These are phyloP conservation scores for Hymenoscyphus infarciens DNA, from an alignment of 2,329 filamentous ascomycete species.

Conservation along the genomic window DNA sequence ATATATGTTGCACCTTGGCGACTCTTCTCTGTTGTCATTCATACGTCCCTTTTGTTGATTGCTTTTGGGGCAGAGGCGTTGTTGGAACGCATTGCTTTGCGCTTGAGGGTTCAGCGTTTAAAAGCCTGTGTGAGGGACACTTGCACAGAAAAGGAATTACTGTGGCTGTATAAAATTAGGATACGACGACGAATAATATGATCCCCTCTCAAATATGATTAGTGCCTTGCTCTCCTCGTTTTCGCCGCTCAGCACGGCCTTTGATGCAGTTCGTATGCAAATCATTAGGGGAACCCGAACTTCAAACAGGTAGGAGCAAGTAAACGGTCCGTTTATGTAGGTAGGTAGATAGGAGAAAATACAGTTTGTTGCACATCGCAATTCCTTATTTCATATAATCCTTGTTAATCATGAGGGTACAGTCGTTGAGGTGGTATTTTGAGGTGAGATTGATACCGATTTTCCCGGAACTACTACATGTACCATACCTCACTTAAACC, in stretches of 20 bases:
- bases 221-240: conserved; percentile 1
- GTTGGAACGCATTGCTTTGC: conserved; percentile 30
- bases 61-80: conserved; percentile 36
- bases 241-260: conserved; percentile 13
- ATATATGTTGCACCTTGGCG: conserved; percentile 35
- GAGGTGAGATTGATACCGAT: conserved; percentile 12
- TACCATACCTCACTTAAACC: background rate
- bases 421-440: conserved; percentile 16
- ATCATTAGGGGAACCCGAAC: background rate
- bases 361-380: conserved; percentile 27
- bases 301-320: background rate
- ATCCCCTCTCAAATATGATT: conserved; percentile 50
- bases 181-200: conserved; percentile 51
- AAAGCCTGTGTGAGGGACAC: conserved; percentile 29
- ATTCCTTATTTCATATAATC: conserved; percentile 22
- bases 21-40: conserved; percentile 36
- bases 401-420: conserved; percentile 9
- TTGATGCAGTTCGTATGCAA: conserved; percentile 15
- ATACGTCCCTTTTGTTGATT: conserved; percentile 31
- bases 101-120: conserved; percentile 27
- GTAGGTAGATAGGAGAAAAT: conserved; percentile 1
- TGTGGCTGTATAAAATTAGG: conserved; percentile 39
- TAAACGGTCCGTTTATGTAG: conserved; percentile 2
- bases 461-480: conserved; percentile 6
- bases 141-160: conserved; percentile 31